Evolutionary conservation across 2,329 filamentous ascomycete species (phyloP).

Genomic region (Ceratocystis cacaofunesta): DNA sequence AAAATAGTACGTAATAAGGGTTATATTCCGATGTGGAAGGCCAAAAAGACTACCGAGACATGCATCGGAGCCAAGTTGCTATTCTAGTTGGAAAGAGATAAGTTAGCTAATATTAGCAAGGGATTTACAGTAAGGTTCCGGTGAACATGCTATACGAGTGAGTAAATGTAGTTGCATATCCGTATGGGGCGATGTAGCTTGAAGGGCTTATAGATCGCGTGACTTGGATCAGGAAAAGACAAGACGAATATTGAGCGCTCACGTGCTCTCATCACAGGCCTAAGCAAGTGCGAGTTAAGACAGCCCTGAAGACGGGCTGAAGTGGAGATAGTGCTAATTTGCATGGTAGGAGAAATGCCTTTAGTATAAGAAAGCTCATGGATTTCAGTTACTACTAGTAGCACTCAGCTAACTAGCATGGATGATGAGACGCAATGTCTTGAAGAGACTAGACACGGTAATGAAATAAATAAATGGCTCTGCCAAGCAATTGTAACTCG

Average conservation of each 20-base stretch:
- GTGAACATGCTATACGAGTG: too few relatives aligned
- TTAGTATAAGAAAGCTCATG: not conserved
- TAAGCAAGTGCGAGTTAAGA: too few relatives aligned
- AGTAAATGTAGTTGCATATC: too few relatives aligned
- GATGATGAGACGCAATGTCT: not conserved
- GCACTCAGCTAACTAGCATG: not conserved
- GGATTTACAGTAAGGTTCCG: too few relatives aligned
- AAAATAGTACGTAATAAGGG: not conserved
- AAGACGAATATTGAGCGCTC: not conserved
- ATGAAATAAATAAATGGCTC: too few relatives aligned
- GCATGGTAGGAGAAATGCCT: not conserved
- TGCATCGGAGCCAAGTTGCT: not conserved
- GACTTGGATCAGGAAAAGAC: not conserved
- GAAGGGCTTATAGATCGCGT: not conserved
- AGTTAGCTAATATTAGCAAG: too few relatives aligned
- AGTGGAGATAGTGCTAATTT: not conserved
- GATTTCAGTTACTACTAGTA: not conserved
- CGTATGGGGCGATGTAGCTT: too few relatives aligned
- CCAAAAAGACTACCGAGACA: not conserved
- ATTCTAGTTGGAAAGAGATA: not conserved
- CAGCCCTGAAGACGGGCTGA: not conserved
- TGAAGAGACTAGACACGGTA: not conserved
- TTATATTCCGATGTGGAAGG: not conserved
- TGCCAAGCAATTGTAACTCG: not conserved
- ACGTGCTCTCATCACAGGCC: not conserved